Base-by-base conservation (phyloP, 2,329 filamentous ascomycete species). In the Aciculosporium take region DNA sequence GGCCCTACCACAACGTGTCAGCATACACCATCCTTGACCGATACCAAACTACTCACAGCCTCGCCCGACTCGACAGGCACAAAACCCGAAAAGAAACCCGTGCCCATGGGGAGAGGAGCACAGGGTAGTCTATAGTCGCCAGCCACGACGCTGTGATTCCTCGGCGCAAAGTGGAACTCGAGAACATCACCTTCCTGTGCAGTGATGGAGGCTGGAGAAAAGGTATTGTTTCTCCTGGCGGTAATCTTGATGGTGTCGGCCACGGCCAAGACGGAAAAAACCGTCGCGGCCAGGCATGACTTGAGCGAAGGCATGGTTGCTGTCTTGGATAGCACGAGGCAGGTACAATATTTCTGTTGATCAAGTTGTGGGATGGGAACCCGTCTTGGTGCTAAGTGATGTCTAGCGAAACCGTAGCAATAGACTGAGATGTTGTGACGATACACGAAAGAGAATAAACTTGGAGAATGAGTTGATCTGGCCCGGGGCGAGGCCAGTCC, bases 31-130 rank as follows among this genome's bases (percentile, higher is more conserved):
- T 9, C 7, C 4, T 37, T 1, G 25, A 12, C 17, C 18, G 7
- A 10, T 13, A 7, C 15, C 15, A 24, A 8, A 23, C 12, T 8
- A 25, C 41, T 35, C 52, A 62, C 61, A 23, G 50, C 51, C 39
- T 56, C 49, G 39, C 52, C 55, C 18, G 49, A 46, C 10, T 50
- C 47, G 2, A 53, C 53, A 33, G 50, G 43, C 18, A 63, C 37
- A 45, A 57, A 59, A 25, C 60, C 60, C 13, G 61, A 64, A 46
- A 58, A 64, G 50, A 64, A 64, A 5, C 60, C 58, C n/a, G 46
- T 51, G 38, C 55, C 54, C 15, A 54, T 28, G 23, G 55, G 44
- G 9, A 58, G 27, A 18, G 59, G 56, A 21, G 53, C 52, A 49
- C 61, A 64, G n/a, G 60, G 57, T 37, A 54, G 53, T 9, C 51